Evolutionary conservation across 2,329 filamentous ascomycete genomes (phyloP).

Genomic region (Fonsecaea pugnacius): DNA sequence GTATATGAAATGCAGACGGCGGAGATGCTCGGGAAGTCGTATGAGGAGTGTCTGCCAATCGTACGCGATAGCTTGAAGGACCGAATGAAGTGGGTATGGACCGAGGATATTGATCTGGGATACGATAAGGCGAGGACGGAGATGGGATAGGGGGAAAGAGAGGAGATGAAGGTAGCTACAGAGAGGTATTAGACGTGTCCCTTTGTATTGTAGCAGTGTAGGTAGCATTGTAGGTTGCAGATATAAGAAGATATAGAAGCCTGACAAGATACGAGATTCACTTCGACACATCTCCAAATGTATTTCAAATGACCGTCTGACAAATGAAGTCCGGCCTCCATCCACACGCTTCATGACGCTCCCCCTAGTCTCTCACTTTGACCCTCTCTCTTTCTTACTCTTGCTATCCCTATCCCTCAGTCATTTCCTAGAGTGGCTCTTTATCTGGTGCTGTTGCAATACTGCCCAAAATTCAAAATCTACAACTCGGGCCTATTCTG

Average conservation of each 20-base stretch:
- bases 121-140: slow-evolving; percentile 27
- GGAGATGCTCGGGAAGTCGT: slow-evolving; percentile 42
- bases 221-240: too few species aligned
- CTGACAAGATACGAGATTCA: too few species aligned
- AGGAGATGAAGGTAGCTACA: neutral
- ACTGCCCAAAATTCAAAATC: neutral
- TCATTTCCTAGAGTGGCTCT: neutral
- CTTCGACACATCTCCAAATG: neutral
- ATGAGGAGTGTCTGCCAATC: slow-evolving; percentile 45
- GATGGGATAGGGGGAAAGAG: neutral
- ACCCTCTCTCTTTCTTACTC: neutral
- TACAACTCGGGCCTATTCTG: neutral
- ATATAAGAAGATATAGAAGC: too few species aligned
- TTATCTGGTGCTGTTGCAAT: neutral
- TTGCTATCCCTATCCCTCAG: too few species aligned
- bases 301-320: slow-evolving; percentile 2
- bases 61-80: slow-evolving; percentile 39
- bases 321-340: neutral
- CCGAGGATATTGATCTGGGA: slow-evolving; percentile 41
- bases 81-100: slow-evolving; percentile 44
- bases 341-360: neutral
- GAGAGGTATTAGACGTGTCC: too few species aligned
- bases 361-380: neutral
- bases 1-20: slow-evolving; percentile 45
- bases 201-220: too few species aligned